These are phyloP conservation scores for Posidonia oceanica DNA, from an alignment of 116 monocot species.

Conservation along the genomic window DNA sequence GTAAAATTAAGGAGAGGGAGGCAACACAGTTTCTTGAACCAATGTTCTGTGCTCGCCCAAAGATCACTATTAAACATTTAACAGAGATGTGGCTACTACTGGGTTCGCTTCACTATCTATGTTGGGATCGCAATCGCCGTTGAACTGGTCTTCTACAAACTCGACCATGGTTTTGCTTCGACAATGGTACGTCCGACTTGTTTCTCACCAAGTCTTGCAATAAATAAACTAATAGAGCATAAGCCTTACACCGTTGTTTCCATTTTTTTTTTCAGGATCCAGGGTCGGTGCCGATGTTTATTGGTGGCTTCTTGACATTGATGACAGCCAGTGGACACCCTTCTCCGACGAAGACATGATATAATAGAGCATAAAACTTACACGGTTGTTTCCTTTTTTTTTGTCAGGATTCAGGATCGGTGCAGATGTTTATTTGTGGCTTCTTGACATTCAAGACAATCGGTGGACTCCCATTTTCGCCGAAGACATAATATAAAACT, in stretches of 20 bases:
- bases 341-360: no score
- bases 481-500: slow-evolving; percentile 51
- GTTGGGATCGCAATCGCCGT: slow-evolving; percentile 24
- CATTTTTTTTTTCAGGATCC: background rate
- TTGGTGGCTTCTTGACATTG: no score
- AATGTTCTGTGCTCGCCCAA: slow-evolving; percentile 30
- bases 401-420: slow-evolving; percentile 50
- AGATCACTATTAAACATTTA: slow-evolving; percentile 51
- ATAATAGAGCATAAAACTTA: background rate
- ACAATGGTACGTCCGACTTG: no score
- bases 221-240: background rate
- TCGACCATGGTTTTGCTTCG: slow-evolving; percentile 42
- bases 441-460: slow-evolving; percentile 80
- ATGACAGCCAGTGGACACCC: no score
- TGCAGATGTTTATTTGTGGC: slow-evolving; percentile 46
- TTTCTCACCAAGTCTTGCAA: background rate
- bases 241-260: no score
- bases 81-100: slow-evolving; percentile 50
- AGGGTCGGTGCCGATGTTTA: no score
- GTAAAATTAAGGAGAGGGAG: slow-evolving; percentile 21
- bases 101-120: slow-evolving; percentile 43
- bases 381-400: background rate
- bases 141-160: slow-evolving; percentile 27
- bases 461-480: slow-evolving; percentile 67
- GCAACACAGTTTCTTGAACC: slow-evolving; percentile 36